phyloP scores from a whole-genome alignment of 2,329 filamentous ascomycete genomes.

The Colletotrichum musicola region DNA sequence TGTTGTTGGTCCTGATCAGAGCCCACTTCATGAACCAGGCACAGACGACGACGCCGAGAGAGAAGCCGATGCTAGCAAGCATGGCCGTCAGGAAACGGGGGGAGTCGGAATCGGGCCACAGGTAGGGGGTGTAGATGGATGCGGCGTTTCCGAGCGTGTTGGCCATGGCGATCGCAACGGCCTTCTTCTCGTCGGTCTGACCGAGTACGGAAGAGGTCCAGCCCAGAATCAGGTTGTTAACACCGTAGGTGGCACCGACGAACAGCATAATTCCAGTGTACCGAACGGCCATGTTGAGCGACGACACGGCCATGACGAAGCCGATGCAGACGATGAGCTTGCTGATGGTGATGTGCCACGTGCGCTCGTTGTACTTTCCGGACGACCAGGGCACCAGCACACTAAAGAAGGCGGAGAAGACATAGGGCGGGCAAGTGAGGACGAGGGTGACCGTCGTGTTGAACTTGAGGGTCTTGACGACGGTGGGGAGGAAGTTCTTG shows the following conservation, averaged over 20 bases:
- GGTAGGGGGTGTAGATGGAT: slow-evolving; percentile 41
- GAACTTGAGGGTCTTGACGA: slow-evolving; percentile 58
- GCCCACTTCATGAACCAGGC: slow-evolving; percentile 53
- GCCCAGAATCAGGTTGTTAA: slow-evolving; percentile 59
- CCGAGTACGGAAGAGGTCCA: slow-evolving; percentile 57
- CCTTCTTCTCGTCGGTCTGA: slow-evolving; percentile 62
- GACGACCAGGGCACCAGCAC: slow-evolving; percentile 56
- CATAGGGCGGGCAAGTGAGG: slow-evolving; percentile 61
- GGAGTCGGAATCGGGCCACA: slow-evolving; percentile 37
- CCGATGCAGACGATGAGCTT: slow-evolving; percentile 55
- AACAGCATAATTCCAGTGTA: slow-evolving; percentile 52
- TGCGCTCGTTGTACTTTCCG: slow-evolving; percentile 60
- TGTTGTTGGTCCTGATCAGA: slow-evolving; percentile 52
- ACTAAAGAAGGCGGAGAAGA: slow-evolving; percentile 54
- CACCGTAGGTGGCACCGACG: slow-evolving; percentile 47
- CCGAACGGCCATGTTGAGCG: slow-evolving; percentile 36
- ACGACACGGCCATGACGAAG: slow-evolving; percentile 43
- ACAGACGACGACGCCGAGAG: slow-evolving; percentile 49
- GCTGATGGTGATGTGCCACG: slow-evolving; percentile 60
- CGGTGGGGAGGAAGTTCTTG: slow-evolving; percentile 51
- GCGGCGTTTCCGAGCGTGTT: slow-evolving; percentile 39
- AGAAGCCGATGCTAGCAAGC: slow-evolving; percentile 43
- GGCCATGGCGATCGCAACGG: slow-evolving; percentile 52
- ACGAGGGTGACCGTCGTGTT: slow-evolving; percentile 59
- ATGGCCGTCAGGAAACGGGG: slow-evolving; percentile 41